Evolutionary conservation across 768 basidiomycete genomes (phyloP), one percentile per base, ranked within the genome.

Genomic region (Lactifluus pinguis): DNA sequence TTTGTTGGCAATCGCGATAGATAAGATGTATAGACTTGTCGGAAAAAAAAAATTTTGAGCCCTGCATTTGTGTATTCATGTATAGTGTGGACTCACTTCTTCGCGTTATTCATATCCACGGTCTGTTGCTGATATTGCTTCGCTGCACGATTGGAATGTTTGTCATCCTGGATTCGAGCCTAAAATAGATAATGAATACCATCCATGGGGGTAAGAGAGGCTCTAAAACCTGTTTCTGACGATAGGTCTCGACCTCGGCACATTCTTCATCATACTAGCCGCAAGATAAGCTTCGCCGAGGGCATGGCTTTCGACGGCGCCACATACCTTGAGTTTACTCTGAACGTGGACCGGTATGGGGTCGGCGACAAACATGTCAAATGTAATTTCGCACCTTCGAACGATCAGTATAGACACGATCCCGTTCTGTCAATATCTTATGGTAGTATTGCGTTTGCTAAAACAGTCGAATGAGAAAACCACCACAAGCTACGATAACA

Each of bases 181-280:
- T 90, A 66, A 29, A 53, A 49, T 19, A 49, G n/a, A 49, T 21
- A 8, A n/a, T 49, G 53, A 57, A 65, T 60, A 41, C 14, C 59
- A 51, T 29, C 45, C 49, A 32, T 19, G n/a, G 13, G 48, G 55
- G 5, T 13, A 60, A 62, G 45, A 48, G 44, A 21, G 60, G 64
- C 68, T 69, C 49, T 69, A 48, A 50, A 39, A 80, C 90, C 81
- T 92, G 89, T 72, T 91, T 92, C 76, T 89, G 87, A 52, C 87
- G 84, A 67, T 83, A 80, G 21, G 77, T 71, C 67, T 89, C 87
- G 21, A 87, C 81, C 70, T 91, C 89, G 15, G 69, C 68, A 69
- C 91, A 92, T 65, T 89, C 84, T 32, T 84, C 85, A 65, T 92
- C 86, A 67, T 92, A 92, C 90, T 92, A 63, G 48, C 49, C 47